A percentile compares a stretch with the other conserved stretches of the same genome.
phyloP scores from a whole-genome alignment of 306 rosid genomes.

The Corylus americana region DNA sequence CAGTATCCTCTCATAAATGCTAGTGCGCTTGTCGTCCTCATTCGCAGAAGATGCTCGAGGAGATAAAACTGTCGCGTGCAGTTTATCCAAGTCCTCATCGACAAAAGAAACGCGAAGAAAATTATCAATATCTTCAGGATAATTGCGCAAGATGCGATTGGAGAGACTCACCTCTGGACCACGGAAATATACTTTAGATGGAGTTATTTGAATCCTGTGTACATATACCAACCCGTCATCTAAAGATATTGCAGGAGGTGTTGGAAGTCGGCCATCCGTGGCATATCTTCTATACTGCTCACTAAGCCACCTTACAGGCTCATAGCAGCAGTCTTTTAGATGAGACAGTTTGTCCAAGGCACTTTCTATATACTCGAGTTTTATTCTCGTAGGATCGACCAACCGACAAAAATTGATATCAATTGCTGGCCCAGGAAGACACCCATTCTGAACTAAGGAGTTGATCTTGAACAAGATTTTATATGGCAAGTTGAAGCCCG shows the following conservation, averaged over 20 bases:
- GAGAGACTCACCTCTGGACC: constrained; percentile 50
- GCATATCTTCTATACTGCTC: constrained; percentile 23
- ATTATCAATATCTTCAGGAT: constrained; percentile 31
- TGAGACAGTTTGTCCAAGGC: constrained; percentile 40
- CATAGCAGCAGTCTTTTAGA: constrained; percentile 43
- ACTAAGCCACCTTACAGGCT: constrained; percentile 38
- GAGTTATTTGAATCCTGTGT: constrained; percentile 39
- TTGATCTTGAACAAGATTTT: constrained; percentile 44
- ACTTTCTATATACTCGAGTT: constrained; percentile 27
- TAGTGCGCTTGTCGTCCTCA: no score
- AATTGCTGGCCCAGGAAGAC: constrained; percentile 34
- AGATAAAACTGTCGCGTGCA: not conserved
- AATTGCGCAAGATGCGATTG: constrained; percentile 39
- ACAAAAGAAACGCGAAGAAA: constrained; percentile 49
- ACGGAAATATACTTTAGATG: constrained; percentile 39
- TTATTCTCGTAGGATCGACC: constrained; percentile 16
- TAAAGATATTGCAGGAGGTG: constrained; percentile 28
- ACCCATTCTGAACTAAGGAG: constrained; percentile 46
- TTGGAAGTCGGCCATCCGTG: constrained; percentile 6
- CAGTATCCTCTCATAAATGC: no score
- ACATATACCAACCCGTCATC: constrained; percentile 38
- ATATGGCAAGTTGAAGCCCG: constrained; percentile 32
- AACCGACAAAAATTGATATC: no score
- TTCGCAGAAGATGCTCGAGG: no score
- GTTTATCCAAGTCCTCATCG: constrained; percentile 43